Percentiles rank a stretch among this genome's conserved stretches.
These are phyloP conservation scores for Aspergillus campestris DNA, from an alignment of 495 filamentous ascomycete genomes.

Conservation along the genomic window DNA sequence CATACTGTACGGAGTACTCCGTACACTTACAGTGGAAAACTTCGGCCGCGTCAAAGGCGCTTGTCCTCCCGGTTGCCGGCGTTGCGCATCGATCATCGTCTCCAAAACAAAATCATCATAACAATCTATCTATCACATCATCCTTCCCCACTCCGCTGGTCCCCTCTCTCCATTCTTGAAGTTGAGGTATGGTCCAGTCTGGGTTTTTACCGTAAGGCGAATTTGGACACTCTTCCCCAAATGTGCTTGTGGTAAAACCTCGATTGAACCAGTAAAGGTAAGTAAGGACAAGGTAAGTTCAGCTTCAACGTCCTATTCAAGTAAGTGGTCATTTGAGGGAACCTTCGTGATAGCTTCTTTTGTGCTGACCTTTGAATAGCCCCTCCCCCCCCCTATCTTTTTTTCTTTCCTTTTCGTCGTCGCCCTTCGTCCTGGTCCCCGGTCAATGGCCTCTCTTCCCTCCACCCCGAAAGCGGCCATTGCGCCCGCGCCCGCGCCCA, in stretches of 20 bases:
- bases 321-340: conserved; percentile 6
- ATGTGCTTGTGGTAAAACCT: not conserved
- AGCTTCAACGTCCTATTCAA: conserved; percentile 2
- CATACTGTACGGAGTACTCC: too few relatives aligned
- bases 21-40: conserved; percentile 5
- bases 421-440: not conserved
- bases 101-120: not conserved
- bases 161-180: not conserved
- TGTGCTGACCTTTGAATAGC: not conserved
- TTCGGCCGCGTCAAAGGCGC: conserved; percentile 12
- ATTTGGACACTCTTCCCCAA: not conserved
- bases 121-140: conserved; percentile 7
- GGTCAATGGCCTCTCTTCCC: conserved; percentile 41
- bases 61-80: conserved; percentile 11
- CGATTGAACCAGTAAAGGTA: too few relatives aligned
- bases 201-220: not conserved
- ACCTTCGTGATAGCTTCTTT: not conserved
- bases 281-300: conserved; percentile 8
- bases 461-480: conserved; percentile 52
- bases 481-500: conserved; percentile 38
- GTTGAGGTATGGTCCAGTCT: not conserved
- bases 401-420: not conserved
- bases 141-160: not conserved
- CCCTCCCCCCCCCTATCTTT: not conserved
- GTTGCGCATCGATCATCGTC: conserved; percentile 6